Conservation (phyloP, 768 basidiomycete genomes). For the Lyophyllum semitale region DNA sequence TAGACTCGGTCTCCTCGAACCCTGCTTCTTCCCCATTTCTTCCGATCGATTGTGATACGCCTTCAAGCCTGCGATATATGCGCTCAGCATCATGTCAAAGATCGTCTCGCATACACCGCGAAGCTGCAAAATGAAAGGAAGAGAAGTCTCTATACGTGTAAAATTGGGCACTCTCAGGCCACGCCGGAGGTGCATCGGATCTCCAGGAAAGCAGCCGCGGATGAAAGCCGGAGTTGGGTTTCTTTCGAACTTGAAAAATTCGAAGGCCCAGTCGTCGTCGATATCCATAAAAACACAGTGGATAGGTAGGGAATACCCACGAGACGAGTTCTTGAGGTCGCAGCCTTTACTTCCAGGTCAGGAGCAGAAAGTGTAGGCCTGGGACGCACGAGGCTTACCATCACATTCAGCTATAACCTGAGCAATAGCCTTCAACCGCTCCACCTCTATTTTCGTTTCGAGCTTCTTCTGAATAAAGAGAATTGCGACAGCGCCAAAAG, state of each 20-base stretch:
- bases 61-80: constrained; percentile 20
- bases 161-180: constrained; percentile 22
- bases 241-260: constrained; percentile 17
- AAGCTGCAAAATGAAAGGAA: constrained; percentile 25
- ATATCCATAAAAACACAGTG: constrained; percentile 8
- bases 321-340: constrained; percentile 5
- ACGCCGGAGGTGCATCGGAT: constrained; percentile 20
- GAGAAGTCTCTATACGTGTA: constrained; percentile 9
- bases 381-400: constrained; percentile 9
- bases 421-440: constrained; percentile 17
- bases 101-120: constrained; percentile 20
- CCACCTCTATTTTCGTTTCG: constrained; percentile 5
- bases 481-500: constrained; percentile 11
- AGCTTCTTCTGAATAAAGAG: constrained; percentile 14
- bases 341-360: constrained; percentile 1
- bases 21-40: constrained; percentile 2
- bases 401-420: constrained; percentile 19
- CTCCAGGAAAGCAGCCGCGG: constrained; percentile 25
- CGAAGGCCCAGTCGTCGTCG: constrained; percentile 14
- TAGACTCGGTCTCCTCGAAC: not conserved
- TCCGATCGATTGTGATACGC: constrained; percentile 14
- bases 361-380: not conserved
- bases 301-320: constrained; percentile 9
- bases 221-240: constrained; percentile 16
- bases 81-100: constrained; percentile 13